Conservation (phyloP, 495 filamentous ascomycete species). For the Letharia columbiana region DNA sequence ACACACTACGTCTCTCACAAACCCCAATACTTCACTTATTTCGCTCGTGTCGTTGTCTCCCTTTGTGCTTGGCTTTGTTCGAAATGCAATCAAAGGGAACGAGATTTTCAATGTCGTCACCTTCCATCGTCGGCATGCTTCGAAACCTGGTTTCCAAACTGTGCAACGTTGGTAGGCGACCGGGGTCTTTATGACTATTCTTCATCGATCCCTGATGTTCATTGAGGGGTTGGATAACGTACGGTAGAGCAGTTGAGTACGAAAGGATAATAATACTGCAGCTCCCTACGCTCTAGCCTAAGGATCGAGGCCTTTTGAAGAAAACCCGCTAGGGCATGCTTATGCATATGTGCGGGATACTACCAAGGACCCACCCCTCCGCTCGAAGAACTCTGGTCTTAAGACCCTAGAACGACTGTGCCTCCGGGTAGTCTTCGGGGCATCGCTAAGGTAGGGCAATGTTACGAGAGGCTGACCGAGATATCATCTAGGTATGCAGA, state of each 20-base stretch:
- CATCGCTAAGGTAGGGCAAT: not conserved
- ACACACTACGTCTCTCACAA: not conserved
- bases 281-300: not conserved
- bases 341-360: constrained; percentile 12
- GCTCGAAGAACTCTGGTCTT: not conserved
- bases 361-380: not conserved
- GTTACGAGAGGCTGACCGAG: not conserved
- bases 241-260: not conserved
- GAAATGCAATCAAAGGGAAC: not conserved
- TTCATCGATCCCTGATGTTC: not conserved
- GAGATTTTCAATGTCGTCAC: not conserved
- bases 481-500: not conserved
- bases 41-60: not conserved
- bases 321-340: constrained; percentile 7
- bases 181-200: not conserved
- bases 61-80: not conserved
- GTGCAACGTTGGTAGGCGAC: not conserved
- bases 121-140: not conserved
- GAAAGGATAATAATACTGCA: not conserved
- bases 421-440: constrained; percentile 9
- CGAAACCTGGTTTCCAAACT: not conserved
- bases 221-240: not conserved
- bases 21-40: not conserved
- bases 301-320: constrained; percentile 7
- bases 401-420: constrained; percentile 6